phyloP scores from a whole-genome alignment of 2,329 filamentous ascomycete genomes.

The Macrophomina pseudophaseolina region DNA sequence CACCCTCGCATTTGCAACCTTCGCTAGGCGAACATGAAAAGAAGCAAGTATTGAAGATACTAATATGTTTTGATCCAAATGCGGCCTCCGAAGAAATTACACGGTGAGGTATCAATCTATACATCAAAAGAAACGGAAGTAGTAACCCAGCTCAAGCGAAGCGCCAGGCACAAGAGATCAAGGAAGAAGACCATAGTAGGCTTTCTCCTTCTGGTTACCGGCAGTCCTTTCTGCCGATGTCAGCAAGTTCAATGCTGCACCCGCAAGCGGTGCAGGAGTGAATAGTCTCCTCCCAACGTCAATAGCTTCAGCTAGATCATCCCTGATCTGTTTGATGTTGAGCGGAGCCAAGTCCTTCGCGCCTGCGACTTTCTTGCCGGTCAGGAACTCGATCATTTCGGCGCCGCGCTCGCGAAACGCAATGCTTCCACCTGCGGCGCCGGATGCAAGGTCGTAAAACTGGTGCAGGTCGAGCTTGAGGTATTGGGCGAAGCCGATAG shows the following conservation, averaged over 20 bases:
- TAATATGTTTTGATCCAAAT: neutral
- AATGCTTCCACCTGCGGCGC: slow-evolving; percentile 44
- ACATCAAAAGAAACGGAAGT: slow-evolving; percentile 4
- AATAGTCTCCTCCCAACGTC: slow-evolving; percentile 42
- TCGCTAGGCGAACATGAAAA: no score
- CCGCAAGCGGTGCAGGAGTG: slow-evolving; percentile 41
- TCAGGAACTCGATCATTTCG: slow-evolving; percentile 41
- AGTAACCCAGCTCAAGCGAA: neutral
- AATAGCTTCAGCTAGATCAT: slow-evolving; percentile 38
- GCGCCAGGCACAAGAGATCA: neutral
- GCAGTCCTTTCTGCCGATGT: slow-evolving; percentile 9
- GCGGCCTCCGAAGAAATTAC: neutral
- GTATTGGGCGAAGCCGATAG: slow-evolving; percentile 44
- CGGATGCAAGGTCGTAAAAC: slow-evolving; percentile 43
- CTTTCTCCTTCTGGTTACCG: slow-evolving; percentile 8
- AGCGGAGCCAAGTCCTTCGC: slow-evolving; percentile 30
- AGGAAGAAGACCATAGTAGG: slow-evolving; percentile 5
- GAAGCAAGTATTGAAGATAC: neutral
- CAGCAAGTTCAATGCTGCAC: slow-evolving; percentile 40
- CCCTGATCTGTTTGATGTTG: slow-evolving; percentile 31
- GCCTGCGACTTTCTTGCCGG: slow-evolving; percentile 32
- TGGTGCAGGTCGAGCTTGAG: slow-evolving; percentile 44
- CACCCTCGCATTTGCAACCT: no score
- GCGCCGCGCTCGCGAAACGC: slow-evolving; percentile 41
- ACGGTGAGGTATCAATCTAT: slow-evolving; percentile 16